These are phyloP conservation scores for Dacryopinax spathularia DNA, from an alignment of 768 basidiomycete genomes.

Conservation along the genomic window DNA sequence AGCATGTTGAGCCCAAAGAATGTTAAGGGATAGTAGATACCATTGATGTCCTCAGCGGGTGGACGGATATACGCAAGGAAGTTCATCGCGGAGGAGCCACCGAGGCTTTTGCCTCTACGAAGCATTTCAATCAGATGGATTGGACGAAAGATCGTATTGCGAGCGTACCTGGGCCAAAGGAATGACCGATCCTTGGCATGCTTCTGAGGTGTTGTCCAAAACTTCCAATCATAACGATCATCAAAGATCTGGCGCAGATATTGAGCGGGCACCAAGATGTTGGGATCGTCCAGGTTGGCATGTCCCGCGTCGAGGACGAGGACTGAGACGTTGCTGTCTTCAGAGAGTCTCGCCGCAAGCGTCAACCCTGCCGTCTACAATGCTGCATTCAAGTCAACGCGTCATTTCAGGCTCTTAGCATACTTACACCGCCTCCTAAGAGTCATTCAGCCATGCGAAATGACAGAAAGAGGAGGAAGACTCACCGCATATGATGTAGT, in stretches of 20 bases:
- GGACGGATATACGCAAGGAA: background rate
- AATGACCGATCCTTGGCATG: background rate
- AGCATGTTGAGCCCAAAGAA: background rate
- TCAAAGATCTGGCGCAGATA: background rate
- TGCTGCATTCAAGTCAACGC: background rate
- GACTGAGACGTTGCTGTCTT: conserved; percentile 28
- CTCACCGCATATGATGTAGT: background rate
- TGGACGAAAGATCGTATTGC: background rate
- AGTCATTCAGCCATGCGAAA: background rate
- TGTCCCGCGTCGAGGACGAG: conserved; percentile 31
- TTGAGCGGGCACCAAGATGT: background rate
- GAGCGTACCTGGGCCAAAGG: background rate
- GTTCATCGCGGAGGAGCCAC: background rate
- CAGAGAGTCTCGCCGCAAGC: conserved; percentile 31
- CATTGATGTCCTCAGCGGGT: background rate
- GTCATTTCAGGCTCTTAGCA: background rate
- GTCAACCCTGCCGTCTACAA: conserved; percentile 27
- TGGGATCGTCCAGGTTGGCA: background rate
- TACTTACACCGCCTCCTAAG: conserved; percentile 5
- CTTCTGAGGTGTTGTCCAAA: background rate
- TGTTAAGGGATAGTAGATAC: background rate
- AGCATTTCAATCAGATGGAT: no score
- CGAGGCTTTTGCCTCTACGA: background rate
- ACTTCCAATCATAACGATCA: background rate
- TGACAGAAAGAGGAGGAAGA: background rate